phyloP scores from a whole-genome alignment of 2,329 filamentous ascomycete genomes.

The Diaporthe destruens region DNA sequence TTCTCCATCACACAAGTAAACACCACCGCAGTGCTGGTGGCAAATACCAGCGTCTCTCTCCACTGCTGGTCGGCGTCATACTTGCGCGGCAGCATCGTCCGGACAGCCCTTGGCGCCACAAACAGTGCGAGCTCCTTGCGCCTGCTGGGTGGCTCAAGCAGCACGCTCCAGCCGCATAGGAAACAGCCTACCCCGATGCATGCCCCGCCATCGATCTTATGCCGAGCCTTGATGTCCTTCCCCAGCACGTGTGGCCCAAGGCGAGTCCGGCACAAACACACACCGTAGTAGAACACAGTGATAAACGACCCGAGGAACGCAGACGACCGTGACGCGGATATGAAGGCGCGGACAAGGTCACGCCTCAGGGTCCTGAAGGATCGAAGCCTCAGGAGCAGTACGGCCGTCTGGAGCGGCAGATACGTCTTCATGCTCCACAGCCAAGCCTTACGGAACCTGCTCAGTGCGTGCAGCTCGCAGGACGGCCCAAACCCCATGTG shows the following conservation, averaged over 20 bases:
- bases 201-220: constrained; percentile 70
- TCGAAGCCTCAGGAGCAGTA: constrained; percentile 66
- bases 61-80: constrained; percentile 74
- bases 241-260: constrained; percentile 78
- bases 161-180: constrained; percentile 85
- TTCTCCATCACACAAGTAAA: constrained; percentile 76
- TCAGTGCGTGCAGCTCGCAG: constrained; percentile 80
- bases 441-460: constrained; percentile 77
- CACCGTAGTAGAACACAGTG: constrained; percentile 84
- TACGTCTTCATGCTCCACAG: constrained; percentile 82
- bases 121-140: constrained; percentile 84
- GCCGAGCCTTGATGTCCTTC: constrained; percentile 59
- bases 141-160: constrained; percentile 75
- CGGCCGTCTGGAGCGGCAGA: constrained; percentile 75
- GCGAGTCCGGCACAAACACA: constrained; percentile 81
- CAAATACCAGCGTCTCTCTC: constrained; percentile 76
- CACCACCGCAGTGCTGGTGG: constrained; percentile 76
- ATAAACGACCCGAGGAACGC: constrained; percentile 84
- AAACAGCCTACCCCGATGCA: constrained; percentile 80
- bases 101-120: constrained; percentile 82
- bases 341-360: constrained; percentile 61
- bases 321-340: constrained; percentile 77
- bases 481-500: constrained; percentile 82
- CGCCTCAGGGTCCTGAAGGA: constrained; percentile 55
- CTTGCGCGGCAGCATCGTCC: constrained; percentile 78